phyloP scores from a whole-genome alignment of 2,329 filamentous ascomycete genomes.

The Fonsecaea pedrosoi region DNA sequence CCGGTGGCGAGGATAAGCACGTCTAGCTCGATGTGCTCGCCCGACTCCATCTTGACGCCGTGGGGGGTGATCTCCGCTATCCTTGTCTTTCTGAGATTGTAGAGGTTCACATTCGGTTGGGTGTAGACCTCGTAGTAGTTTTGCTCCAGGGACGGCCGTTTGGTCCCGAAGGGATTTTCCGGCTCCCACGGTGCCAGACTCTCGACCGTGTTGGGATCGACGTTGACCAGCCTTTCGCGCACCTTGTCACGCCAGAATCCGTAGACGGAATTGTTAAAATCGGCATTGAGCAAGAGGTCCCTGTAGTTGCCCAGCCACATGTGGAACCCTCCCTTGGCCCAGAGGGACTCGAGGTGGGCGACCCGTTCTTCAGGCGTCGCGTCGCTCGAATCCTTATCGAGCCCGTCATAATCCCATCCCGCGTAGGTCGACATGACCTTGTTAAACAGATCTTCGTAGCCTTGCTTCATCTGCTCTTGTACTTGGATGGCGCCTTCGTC shows the following conservation, averaged over 20 bases:
- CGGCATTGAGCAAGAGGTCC: slow-evolving; percentile 54
- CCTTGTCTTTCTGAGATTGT: slow-evolving; percentile 51
- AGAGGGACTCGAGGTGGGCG: slow-evolving; percentile 48
- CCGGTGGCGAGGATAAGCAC: slow-evolving; percentile 52
- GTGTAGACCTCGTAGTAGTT: slow-evolving; percentile 60
- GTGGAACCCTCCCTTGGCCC: slow-evolving; percentile 59
- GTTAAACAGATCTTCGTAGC: too few relatives aligned
- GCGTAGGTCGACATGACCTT: too few relatives aligned
- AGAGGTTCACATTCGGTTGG: slow-evolving; percentile 53
- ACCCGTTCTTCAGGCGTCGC: too few relatives aligned
- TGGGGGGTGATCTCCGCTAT: slow-evolving; percentile 49
- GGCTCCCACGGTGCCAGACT: slow-evolving; percentile 59
- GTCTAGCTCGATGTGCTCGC: slow-evolving; percentile 45
- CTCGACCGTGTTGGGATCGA: slow-evolving; percentile 58
- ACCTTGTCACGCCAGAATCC: slow-evolving; percentile 63
- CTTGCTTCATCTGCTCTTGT: too few relatives aligned
- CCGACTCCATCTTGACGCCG: slow-evolving; percentile 48
- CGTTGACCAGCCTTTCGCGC: slow-evolving; percentile 58
- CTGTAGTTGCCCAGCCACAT: slow-evolving; percentile 60
- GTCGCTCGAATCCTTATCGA: too few relatives aligned
- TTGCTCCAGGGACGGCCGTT: slow-evolving; percentile 57
- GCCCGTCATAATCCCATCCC: too few relatives aligned
- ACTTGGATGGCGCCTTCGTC: too few relatives aligned
- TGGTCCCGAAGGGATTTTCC: slow-evolving; percentile 62
- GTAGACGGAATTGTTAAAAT: slow-evolving; percentile 61